Evolutionary conservation across 306 rosid genomes (phyloP), one percentile per base, ranked within the genome.

Genomic region (Mimosa pudica): DNA sequence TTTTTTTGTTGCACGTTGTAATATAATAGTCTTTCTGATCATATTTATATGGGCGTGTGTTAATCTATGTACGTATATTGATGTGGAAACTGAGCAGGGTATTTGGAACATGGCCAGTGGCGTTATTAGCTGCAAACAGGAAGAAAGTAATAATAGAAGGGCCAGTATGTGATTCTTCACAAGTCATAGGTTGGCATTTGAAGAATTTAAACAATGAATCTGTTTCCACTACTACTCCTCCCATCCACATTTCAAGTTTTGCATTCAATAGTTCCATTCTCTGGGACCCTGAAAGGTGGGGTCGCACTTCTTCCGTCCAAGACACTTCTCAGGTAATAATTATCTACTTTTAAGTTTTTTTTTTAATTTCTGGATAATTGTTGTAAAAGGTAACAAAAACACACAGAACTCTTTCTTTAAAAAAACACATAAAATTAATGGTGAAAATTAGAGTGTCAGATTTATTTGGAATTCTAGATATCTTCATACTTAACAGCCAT

Each of bases 211-310:
- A 85, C 81, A 91, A 86, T 51, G 86, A 92, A 55, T 88, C 92
- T 32, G 91, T 87, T 4, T 73, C 87, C 38, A 13, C 17, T 6
- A 87, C 79, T 58, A 87, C 78, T 58, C 88, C 94, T 80, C 94
- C 86, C 1, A 90, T 90, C 83, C 97, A 91, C 79, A 89, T 93
- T 54, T 93, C 99, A 20, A 96, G 92, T 79, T 91, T 96, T 79
- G 98, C 91, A 16, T 96, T 96, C 89, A 96, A 96, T 65, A 96
- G 96, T 63, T 96, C 97, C n/a, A 96, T 93, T 20, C 96, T 93
- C 2, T 96, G 98, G 97, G 98, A 96, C 69, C 97, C 98, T 1
- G 98, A 95, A 80, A 86, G 98, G 85, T 96, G 99, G 99, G 99
- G 99, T 75, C 92, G 99, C 65, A 90, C 98, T 87, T 93, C 99